These are phyloP conservation scores for Beauveria rudraprayagi DNA, from an alignment of 2,329 filamentous ascomycete genomes.

Conservation along the genomic window DNA sequence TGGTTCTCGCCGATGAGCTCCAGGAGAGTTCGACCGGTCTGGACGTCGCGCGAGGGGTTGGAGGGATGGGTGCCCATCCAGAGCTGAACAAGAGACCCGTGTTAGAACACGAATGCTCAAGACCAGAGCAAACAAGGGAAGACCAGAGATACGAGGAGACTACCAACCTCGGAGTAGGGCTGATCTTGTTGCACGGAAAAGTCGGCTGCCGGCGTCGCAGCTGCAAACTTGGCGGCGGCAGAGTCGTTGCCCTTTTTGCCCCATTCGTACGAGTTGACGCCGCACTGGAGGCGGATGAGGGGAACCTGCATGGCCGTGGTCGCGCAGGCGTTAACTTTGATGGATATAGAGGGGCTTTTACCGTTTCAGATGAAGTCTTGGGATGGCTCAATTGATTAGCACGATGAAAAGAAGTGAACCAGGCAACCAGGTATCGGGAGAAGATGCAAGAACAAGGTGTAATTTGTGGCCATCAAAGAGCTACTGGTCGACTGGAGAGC, in stretches of 20 bases:
- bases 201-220: constrained; percentile 67
- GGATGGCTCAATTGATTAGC: neutral
- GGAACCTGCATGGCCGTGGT: constrained; percentile 58
- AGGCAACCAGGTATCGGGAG: neutral
- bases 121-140: too few species aligned
- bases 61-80: constrained; percentile 99
- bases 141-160: too few species aligned
- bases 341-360: neutral
- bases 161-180: constrained; percentile 81
- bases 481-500: neutral
- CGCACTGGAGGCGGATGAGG: constrained; percentile 77
- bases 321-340: neutral
- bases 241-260: constrained; percentile 86
- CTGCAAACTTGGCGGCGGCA: constrained; percentile 81
- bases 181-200: constrained; percentile 77
- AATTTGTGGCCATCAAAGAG: neutral
- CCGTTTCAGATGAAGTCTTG: neutral
- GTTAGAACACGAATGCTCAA: neutral
- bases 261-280: constrained; percentile 99
- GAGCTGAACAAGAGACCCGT: constrained; percentile 47
- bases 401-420: neutral
- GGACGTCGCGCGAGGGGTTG: constrained; percentile 83
- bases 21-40: constrained; percentile 75
- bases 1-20: constrained; percentile 85
- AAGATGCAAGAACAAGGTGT: neutral